phyloP scores from a whole-genome alignment of 1,284 basidiomycete genomes.

The Prillingera fragicola region DNA sequence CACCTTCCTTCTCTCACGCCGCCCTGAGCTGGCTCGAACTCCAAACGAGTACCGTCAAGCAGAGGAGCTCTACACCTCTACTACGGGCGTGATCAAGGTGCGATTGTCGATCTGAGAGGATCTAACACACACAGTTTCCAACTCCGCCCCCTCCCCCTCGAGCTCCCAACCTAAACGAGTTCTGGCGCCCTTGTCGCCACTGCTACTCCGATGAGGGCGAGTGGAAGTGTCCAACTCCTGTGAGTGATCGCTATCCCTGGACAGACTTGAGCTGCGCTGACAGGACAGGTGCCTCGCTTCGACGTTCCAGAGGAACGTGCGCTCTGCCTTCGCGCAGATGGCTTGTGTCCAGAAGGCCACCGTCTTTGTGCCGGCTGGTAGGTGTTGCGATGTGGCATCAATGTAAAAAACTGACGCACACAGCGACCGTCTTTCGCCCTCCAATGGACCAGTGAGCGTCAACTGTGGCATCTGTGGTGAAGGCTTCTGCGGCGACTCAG shows the following conservation, averaged over 20 bases:
- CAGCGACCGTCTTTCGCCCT: slow-evolving; percentile 19
- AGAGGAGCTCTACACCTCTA: slow-evolving; percentile 9
- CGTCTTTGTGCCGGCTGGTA: slow-evolving; percentile 23
- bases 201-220: slow-evolving; percentile 20
- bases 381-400: not conserved
- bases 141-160: slow-evolving; percentile 17
- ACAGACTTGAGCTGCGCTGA: not conserved
- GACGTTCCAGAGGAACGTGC: slow-evolving; percentile 17
- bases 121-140: slow-evolving; percentile 17
- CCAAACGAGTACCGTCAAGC: slow-evolving; percentile 18
- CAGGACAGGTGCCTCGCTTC: slow-evolving; percentile 17
- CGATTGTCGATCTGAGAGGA: not conserved
- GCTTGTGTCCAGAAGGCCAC: slow-evolving; percentile 21
- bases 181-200: slow-evolving; percentile 21
- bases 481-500: slow-evolving; percentile 19
- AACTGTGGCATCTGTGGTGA: slow-evolving; percentile 23
- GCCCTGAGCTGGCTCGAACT: slow-evolving; percentile 12
- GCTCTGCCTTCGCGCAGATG: slow-evolving; percentile 15
- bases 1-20: slow-evolving; percentile 12
- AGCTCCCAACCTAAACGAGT: slow-evolving; percentile 10
- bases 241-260: slow-evolving; percentile 2
- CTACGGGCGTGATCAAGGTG: slow-evolving; percentile 13
- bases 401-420: not conserved
- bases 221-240: slow-evolving; percentile 20
- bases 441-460: slow-evolving; percentile 10